phyloP scores from a whole-genome alignment of 1,139 yeast genomes.

The Candida dubliniensis region DNA sequence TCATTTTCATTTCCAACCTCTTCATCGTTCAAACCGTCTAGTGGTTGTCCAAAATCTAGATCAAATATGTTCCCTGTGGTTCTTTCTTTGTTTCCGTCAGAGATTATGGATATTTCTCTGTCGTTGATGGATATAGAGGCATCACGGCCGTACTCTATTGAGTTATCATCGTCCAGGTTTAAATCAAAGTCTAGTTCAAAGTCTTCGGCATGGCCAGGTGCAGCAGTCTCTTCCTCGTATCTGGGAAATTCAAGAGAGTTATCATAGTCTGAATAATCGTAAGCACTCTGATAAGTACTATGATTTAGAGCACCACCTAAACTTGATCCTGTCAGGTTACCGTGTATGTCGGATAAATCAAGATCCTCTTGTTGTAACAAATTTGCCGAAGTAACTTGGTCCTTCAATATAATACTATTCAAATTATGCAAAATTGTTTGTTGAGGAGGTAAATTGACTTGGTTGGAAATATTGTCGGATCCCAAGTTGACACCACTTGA shows the following conservation, averaged over 20 bases:
- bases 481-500: constrained; percentile 40
- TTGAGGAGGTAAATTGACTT: constrained; percentile 48
- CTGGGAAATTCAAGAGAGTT: constrained; percentile 64
- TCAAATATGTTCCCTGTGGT: constrained; percentile 19
- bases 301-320: constrained; percentile 14
- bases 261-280: constrained; percentile 28
- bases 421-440: constrained; percentile 55
- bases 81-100: constrained; percentile 29
- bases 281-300: constrained; percentile 8
- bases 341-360: constrained; percentile 47
- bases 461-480: constrained; percentile 21
- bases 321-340: background rate
- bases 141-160: constrained; percentile 53
- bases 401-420: constrained; percentile 61
- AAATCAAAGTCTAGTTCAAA: constrained; percentile 54
- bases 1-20: constrained; percentile 17
- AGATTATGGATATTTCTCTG: constrained; percentile 27
- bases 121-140: constrained; percentile 21
- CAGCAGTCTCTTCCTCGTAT: constrained; percentile 21
- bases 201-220: constrained; percentile 17
- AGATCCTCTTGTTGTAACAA: constrained; percentile 66
- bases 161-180: constrained; percentile 44
- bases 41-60: constrained; percentile 30
- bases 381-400: constrained; percentile 78
- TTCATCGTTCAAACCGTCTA: constrained; percentile 29